phyloP scores from a whole-genome alignment of 2,329 filamentous ascomycete species.

The Trichoderma cornu-damae region DNA sequence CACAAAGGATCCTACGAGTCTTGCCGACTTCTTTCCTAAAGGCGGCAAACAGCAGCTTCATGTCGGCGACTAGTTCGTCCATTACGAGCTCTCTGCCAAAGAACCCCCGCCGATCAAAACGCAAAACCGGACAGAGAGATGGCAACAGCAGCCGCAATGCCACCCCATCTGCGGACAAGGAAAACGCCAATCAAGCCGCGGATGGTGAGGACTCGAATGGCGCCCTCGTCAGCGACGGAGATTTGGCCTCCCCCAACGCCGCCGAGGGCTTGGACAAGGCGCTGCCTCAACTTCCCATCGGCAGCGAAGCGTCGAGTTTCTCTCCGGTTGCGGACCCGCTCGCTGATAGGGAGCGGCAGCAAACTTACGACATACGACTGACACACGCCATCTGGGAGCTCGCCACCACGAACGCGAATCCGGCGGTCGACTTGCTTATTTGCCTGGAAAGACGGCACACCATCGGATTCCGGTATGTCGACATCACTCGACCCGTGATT shows the following conservation, averaged over 20 bases:
- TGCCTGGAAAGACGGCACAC: conserved; percentile 86
- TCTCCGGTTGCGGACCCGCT: conserved; percentile 56
- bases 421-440: conserved; percentile 85
- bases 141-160: conserved; percentile 34
- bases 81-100: conserved; percentile 74
- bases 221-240: conserved; percentile 22
- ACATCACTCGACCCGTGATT: conserved; percentile 84
- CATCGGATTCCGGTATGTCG: conserved; percentile 94
- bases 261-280: conserved; percentile 49
- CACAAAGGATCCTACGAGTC: conserved; percentile 83
- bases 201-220: conserved; percentile 27
- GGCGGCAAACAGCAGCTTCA: conserved; percentile 92
- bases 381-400: conserved; percentile 94
- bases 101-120: conserved; percentile 54
- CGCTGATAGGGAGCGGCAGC: conserved; percentile 66
- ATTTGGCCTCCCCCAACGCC: conserved; percentile 27
- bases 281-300: conserved; percentile 30
- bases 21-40: conserved; percentile 87
- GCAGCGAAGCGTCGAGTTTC: conserved; percentile 34
- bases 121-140: conserved; percentile 45
- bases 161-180: conserved; percentile 44
- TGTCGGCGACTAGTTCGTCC: conserved; percentile 83
- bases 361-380: conserved; percentile 74
- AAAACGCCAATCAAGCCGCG: conserved; percentile 37
- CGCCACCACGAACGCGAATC: conserved; percentile 86